Evolutionary conservation across 1,284 basidiomycete species (phyloP).

Genomic region (Cryptococcus sp.): DNA sequence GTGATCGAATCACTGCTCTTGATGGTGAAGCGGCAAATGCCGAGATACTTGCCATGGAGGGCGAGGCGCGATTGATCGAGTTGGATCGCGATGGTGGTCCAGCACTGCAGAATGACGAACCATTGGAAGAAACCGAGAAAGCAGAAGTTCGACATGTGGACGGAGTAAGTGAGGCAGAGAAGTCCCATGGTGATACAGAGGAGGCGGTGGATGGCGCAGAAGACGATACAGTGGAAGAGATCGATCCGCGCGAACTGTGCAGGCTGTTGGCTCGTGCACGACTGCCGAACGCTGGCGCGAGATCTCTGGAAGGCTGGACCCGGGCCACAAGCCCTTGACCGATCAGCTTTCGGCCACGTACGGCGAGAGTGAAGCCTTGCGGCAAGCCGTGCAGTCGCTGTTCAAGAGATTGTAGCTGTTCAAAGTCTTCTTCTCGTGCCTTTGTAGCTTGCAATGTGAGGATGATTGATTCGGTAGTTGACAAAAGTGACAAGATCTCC

Average conservation of each 20-base stretch:
- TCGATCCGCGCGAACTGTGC: constrained; percentile 31
- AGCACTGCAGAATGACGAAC: constrained; percentile 10
- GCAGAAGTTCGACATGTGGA: constrained; percentile 30
- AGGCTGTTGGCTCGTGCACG: constrained; percentile 23
- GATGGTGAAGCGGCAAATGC: constrained; percentile 23
- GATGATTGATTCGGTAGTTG: constrained; percentile 68
- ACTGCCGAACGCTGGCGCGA: constrained; percentile 21
- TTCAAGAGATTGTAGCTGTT: constrained; percentile 65
- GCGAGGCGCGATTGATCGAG: constrained; percentile 9
- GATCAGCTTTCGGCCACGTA: constrained; percentile 70
- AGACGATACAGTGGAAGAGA: constrained; percentile 26
- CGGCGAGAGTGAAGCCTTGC: constrained; percentile 60
- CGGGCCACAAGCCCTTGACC: constrained; percentile 63
- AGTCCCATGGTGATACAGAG: constrained; percentile 34
- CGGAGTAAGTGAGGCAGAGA: constrained; percentile 18
- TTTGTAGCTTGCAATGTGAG: constrained; percentile 79
- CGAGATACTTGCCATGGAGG: constrained; percentile 4
- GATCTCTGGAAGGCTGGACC: constrained; percentile 39
- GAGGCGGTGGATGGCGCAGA: constrained; percentile 24
- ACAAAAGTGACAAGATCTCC: constrained; percentile 65
- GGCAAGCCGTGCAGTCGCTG: constrained; percentile 65
- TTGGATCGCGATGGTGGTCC: constrained; percentile 24
- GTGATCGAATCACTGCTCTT: constrained; percentile 16
- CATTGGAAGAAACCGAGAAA: constrained; percentile 30
- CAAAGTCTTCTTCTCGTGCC: constrained; percentile 77